These are phyloP conservation scores for Malus hybrid DNA, from an alignment of 331 rosid genomes.

Conservation along the genomic window DNA sequence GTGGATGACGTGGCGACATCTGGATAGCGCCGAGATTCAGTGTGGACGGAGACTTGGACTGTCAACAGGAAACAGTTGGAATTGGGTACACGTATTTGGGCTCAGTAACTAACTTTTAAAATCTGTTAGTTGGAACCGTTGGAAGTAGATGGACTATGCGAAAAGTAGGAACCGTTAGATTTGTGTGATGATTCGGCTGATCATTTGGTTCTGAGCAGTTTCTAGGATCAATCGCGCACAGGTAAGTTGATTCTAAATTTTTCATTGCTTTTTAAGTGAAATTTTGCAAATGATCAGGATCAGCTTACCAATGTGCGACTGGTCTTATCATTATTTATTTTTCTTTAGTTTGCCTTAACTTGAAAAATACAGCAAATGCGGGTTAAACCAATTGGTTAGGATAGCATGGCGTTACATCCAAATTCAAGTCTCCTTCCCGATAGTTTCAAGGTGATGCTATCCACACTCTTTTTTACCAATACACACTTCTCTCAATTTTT, in stretches of 20 bases:
- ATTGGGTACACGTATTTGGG: neutral
- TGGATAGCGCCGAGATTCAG: neutral
- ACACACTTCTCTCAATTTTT: too few relatives aligned
- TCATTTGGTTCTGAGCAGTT: too few relatives aligned
- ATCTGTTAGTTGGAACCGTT: too few relatives aligned
- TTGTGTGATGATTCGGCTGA: neutral
- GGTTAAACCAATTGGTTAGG: too few relatives aligned
- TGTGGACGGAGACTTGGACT: neutral
- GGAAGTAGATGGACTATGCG: too few relatives aligned
- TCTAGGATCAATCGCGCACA: too few relatives aligned
- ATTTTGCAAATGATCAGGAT: too few relatives aligned
- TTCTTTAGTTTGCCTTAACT: neutral
- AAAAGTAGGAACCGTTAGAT: too few relatives aligned
- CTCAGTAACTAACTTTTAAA: neutral
- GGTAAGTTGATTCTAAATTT: neutral
- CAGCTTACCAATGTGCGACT: too few relatives aligned
- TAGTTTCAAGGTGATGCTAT: too few relatives aligned
- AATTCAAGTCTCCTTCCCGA: too few relatives aligned
- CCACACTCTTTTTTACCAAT: too few relatives aligned
- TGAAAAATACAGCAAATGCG: neutral
- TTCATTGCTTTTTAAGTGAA: neutral
- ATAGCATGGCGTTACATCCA: fast-evolving
- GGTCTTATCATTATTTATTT: neutral
- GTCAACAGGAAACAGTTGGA: neutral
- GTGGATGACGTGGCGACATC: neutral